Evolutionary conservation across 257 asterid genomes (phyloP).

Genomic region (Lavandula angustifolia): DNA sequence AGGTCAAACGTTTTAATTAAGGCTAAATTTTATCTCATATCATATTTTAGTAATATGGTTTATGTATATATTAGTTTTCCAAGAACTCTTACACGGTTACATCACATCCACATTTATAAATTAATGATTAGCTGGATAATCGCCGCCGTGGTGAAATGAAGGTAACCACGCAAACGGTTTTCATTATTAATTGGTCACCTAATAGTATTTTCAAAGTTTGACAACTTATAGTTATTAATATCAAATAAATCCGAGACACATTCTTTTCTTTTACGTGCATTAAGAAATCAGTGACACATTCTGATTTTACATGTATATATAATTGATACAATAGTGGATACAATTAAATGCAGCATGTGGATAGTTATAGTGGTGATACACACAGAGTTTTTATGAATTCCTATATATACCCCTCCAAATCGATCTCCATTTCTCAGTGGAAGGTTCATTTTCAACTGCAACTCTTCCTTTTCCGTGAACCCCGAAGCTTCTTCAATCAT

Average conservation of each 20-base stretch:
- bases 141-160: not conserved
- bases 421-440: constrained; percentile 19
- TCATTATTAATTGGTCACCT: not conserved
- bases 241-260: not conserved
- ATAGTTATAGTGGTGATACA: not conserved
- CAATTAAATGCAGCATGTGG: not conserved
- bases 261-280: no score
- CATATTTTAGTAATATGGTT: no score
- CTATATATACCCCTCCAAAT: constrained; percentile 28
- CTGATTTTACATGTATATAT: no score
- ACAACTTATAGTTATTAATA: not conserved
- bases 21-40: no score
- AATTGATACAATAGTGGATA: no score
- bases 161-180: constrained; percentile 12
- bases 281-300: no score
- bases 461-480: constrained; percentile 25
- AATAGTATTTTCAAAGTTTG: not conserved
- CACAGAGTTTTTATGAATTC: not conserved
- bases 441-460: not conserved
- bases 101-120: not conserved
- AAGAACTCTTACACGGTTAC: no score
- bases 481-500: constrained; percentile 22
- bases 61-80: no score
- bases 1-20: no score
- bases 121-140: not conserved